A percentile compares a stretch with the other conserved stretches of the same genome.
Conservation (phyloP, 768 basidiomycete genomes). For the Kwoniella sp. region DNA sequence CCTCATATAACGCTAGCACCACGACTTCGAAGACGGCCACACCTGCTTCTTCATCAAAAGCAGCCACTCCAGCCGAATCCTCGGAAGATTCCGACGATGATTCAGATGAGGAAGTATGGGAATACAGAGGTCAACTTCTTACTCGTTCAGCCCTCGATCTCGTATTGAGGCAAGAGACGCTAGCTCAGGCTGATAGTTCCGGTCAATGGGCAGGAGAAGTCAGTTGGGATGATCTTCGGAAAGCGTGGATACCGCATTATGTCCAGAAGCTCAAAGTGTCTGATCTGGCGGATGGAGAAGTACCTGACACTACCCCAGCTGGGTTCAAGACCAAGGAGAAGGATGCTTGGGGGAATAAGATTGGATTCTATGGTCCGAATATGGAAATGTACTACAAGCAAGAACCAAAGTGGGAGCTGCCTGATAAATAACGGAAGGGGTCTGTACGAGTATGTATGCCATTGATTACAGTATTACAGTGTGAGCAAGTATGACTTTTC, state of each 20-base stretch:
- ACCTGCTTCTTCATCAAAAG: slow-evolving; percentile 6
- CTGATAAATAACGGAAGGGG: no score
- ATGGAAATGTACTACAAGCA: slow-evolving; percentile 45
- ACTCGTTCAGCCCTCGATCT: slow-evolving; percentile 45
- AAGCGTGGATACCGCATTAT: slow-evolving; percentile 46
- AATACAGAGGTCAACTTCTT: slow-evolving; percentile 41
- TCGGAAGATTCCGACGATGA: background rate
- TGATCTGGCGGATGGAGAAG: slow-evolving; percentile 43
- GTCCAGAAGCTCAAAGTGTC: slow-evolving; percentile 32
- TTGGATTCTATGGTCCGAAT: slow-evolving; percentile 35
- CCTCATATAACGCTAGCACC: slow-evolving; percentile 9
- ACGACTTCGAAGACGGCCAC: slow-evolving; percentile 5
- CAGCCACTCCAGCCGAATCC: background rate
- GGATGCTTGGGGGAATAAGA: slow-evolving; percentile 49
- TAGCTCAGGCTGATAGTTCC: slow-evolving; percentile 36
- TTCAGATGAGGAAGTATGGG: slow-evolving; percentile 29
- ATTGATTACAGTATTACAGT: no score
- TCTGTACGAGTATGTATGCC: no score
- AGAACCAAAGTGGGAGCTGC: slow-evolving; percentile 36
- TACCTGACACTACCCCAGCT: slow-evolving; percentile 40
- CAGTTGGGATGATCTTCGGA: slow-evolving; percentile 42
- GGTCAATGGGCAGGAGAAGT: slow-evolving; percentile 49
- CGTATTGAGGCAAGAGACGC: slow-evolving; percentile 32
- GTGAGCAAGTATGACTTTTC: no score
- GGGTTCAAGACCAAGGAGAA: slow-evolving; percentile 31